A percentile compares a stretch with the other conserved stretches of the same genome.
phyloP scores from a whole-genome alignment of 2,329 filamentous ascomycete genomes.

The Cladosporium sp. region DNA sequence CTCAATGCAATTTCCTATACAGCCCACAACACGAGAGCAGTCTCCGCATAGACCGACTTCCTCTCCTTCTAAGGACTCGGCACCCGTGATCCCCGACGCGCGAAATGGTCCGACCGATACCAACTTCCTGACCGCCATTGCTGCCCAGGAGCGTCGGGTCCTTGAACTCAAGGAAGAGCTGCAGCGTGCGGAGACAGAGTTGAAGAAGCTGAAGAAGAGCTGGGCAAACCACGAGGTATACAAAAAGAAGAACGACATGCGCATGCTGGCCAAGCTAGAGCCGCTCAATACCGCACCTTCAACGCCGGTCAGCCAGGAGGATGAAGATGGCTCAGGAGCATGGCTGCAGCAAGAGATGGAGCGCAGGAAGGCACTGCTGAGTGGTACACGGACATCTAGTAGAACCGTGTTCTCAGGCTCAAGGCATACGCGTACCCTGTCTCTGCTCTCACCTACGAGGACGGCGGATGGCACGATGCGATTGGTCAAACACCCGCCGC shows the following conservation, averaged over 20 bases:
- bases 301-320: conserved; percentile 41
- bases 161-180: conserved; percentile 90
- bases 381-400: conserved; percentile 48
- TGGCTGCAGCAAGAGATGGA: conserved; percentile 65
- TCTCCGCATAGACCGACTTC: conserved; percentile 34
- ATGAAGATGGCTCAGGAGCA: conserved; percentile 46
- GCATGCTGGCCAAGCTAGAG: conserved; percentile 60
- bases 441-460: conserved; percentile 70
- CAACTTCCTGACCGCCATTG: conserved; percentile 81
- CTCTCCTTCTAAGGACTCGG: conserved; percentile 35
- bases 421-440: conserved; percentile 66
- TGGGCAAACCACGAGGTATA: conserved; percentile 76
- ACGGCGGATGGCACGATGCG: neutral
- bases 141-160: conserved; percentile 86
- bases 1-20: conserved; percentile 52
- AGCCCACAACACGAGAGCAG: conserved; percentile 35
- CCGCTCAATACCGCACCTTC: conserved; percentile 48
- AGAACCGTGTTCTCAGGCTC: conserved; percentile 64
- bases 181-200: conserved; percentile 74
- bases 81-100: conserved; percentile 33
- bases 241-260: conserved; percentile 70
- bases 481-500: conserved; percentile 23
- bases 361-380: conserved; percentile 67
- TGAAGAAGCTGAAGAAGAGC: conserved; percentile 76
- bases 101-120: conserved; percentile 36